Percentiles rank a stretch among this genome's conserved stretches.
These are phyloP conservation scores for Pachysandra terminalis DNA, from an alignment of 164 flowering plant species.

Conservation along the genomic window DNA sequence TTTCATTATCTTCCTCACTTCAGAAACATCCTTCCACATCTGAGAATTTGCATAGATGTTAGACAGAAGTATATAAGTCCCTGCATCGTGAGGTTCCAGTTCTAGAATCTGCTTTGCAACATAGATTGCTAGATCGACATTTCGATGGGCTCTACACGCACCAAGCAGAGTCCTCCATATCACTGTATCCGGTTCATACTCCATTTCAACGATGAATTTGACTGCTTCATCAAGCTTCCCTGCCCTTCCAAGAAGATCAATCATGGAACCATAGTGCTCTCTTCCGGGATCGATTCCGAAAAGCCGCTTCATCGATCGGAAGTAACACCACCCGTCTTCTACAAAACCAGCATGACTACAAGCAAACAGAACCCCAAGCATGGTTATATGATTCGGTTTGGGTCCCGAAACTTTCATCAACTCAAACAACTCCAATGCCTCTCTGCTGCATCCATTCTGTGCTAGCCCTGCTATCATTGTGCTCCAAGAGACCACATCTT, in stretches of 20 bases:
- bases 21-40: slow-evolving; percentile 62
- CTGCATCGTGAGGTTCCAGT: slow-evolving; percentile 66
- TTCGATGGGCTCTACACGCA: slow-evolving; percentile 69
- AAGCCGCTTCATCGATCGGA: slow-evolving; percentile 56
- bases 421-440: slow-evolving; percentile 59
- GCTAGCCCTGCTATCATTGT: slow-evolving; percentile 89
- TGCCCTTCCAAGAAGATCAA: slow-evolving; percentile 89
- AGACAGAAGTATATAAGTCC: slow-evolving; percentile 64
- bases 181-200: slow-evolving; percentile 65
- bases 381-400: slow-evolving; percentile 63
- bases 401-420: slow-evolving; percentile 53
- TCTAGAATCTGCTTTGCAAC: slow-evolving; percentile 62
- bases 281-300: slow-evolving; percentile 64
- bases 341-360: slow-evolving; percentile 93
- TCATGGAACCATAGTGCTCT: slow-evolving; percentile 85
- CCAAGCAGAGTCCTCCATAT: slow-evolving; percentile 78
- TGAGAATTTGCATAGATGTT: slow-evolving; percentile 67
- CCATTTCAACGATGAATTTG: slow-evolving; percentile 56
- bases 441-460: slow-evolving; percentile 69
- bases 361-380: slow-evolving; percentile 80
- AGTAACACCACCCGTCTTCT: slow-evolving; percentile 62
- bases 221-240: slow-evolving; percentile 77
- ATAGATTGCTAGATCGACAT: slow-evolving; percentile 54
- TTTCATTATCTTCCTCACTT: slow-evolving; percentile 55
- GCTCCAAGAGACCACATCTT: slow-evolving; percentile 89